A percentile compares a stretch with the other conserved stretches of the same genome.
These are phyloP conservation scores for Amoebophrya sp. DNA, from an alignment of 169 alveolate genomes.

Conservation along the genomic window DNA sequence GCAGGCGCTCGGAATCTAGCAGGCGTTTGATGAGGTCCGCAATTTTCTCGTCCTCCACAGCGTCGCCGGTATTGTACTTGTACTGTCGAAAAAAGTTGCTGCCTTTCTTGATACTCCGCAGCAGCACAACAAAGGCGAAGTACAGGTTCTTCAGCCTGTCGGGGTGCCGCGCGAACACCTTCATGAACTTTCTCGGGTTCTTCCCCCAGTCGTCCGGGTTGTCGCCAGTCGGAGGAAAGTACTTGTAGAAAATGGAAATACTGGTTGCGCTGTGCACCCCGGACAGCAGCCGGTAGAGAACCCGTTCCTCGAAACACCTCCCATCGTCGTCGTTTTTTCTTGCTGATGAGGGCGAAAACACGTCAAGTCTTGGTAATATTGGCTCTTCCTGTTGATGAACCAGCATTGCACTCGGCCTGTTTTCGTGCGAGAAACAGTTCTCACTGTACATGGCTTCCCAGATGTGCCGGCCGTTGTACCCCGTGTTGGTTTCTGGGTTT, in stretches of 20 bases:
- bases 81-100: neutral
- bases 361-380: too few species aligned
- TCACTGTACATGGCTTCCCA: slow-evolving; percentile 39
- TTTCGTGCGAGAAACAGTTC: slow-evolving; percentile 30
- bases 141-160: slow-evolving; percentile 33
- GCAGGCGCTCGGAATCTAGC: slow-evolving; percentile 11
- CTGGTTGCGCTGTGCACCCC: slow-evolving; percentile 27
- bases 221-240: slow-evolving; percentile 22
- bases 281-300: slow-evolving; percentile 31
- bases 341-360: too few species aligned
- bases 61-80: slow-evolving; percentile 30
- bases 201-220: neutral
- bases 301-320: slow-evolving; percentile 33
- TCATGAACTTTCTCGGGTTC: slow-evolving; percentile 24
- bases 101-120: slow-evolving; percentile 28
- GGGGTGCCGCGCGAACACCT: slow-evolving; percentile 29
- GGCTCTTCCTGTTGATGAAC: too few species aligned
- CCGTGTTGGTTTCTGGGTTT: slow-evolving; percentile 33
- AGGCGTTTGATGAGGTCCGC: slow-evolving; percentile 5
- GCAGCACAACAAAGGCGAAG: slow-evolving; percentile 25
- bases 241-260: slow-evolving; percentile 21
- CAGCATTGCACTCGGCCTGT: neutral
- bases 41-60: slow-evolving; percentile 27
- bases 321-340: slow-evolving; percentile 23
- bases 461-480: slow-evolving; percentile 33